phyloP scores from a whole-genome alignment of 2,329 filamentous ascomycete species.

The Colletotrichum graminicola region DNA sequence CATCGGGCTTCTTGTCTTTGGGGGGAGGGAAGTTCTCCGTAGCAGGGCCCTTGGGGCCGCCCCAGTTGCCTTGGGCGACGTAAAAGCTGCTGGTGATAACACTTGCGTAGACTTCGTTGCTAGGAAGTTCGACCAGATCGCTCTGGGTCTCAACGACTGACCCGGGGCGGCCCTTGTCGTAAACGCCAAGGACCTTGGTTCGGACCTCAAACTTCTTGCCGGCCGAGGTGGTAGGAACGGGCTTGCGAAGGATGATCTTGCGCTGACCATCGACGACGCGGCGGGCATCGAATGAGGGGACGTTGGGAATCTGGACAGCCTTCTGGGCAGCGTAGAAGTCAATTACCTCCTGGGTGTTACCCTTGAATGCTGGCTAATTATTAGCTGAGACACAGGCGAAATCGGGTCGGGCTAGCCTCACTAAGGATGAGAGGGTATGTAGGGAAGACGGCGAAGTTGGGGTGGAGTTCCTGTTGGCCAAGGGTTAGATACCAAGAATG shows the following conservation, averaged over 20 bases:
- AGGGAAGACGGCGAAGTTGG: conserved; percentile 88
- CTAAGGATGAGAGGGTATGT: conserved; percentile 87
- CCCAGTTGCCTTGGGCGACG: conserved; percentile 85
- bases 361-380: conserved; percentile 75
- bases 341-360: conserved; percentile 78
- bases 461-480: conserved; percentile 79
- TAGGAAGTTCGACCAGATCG: conserved; percentile 77
- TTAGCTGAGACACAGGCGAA: conserved; percentile 17
- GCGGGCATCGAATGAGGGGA: conserved; percentile 80
- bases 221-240: conserved; percentile 77
- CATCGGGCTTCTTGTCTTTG: conserved; percentile 77
- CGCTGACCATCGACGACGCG: conserved; percentile 88
- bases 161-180: conserved; percentile 89
- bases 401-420: conserved; percentile 54
- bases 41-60: conserved; percentile 89
- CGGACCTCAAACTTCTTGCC: conserved; percentile 82
- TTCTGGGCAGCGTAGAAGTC: conserved; percentile 84
- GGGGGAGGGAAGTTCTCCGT: conserved; percentile 84
- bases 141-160: conserved; percentile 85
- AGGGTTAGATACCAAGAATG: conserved; percentile 10
- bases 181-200: conserved; percentile 84
- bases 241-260: conserved; percentile 80
- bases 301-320: conserved; percentile 76
- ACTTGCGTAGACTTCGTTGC: conserved; percentile 78
- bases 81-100: conserved; percentile 81